phyloP scores from a whole-genome alignment of 2,329 filamentous ascomycete genomes.

The Colletotrichum sp. region DNA sequence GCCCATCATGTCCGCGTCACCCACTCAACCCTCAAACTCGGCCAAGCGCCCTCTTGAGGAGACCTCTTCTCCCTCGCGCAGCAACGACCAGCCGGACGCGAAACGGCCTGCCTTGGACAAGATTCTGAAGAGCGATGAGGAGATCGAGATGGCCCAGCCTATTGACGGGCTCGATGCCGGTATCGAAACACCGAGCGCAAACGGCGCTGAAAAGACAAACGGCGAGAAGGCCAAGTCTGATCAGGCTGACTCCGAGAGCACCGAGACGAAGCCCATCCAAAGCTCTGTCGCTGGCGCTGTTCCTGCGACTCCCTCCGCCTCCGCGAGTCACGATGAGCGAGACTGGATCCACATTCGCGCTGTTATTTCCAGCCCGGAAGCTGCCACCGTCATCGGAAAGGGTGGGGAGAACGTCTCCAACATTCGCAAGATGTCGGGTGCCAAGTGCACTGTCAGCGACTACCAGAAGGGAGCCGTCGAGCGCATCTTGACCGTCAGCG shows the following conservation, averaged over 20 bases:
- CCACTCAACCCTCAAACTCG: conserved; percentile 69
- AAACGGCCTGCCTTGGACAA: conserved; percentile 98
- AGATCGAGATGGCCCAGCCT: conserved; percentile 48
- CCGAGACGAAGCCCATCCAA: conserved; percentile 47
- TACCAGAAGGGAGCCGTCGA: conserved; percentile 97
- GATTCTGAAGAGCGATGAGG: conserved; percentile 72
- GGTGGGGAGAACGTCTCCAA: conserved; percentile 98
- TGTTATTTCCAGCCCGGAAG: conserved; percentile 96
- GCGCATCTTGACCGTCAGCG: conserved; percentile 96
- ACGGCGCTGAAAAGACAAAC: conserved; percentile 55
- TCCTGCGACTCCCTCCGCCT: conserved; percentile 43
- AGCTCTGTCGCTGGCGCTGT: conserved; percentile 37
- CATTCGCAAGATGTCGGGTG: conserved; percentile 92
- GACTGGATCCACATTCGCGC: conserved; percentile 97
- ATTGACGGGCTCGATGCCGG: conserved; percentile 36
- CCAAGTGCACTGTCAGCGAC: conserved; percentile 98
- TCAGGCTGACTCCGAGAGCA: conserved; percentile 66
- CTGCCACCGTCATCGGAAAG: conserved; percentile 97
- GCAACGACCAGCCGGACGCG: conserved; percentile 92
- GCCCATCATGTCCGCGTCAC: conserved; percentile 72
- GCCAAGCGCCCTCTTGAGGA: conserved; percentile 96
- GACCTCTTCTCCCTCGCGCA: conserved; percentile 90
- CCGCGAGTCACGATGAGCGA: conserved; percentile 80
- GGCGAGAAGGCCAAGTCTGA: conserved; percentile 61
- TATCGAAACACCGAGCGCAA: conserved; percentile 48